Percentiles rank a stretch among this genome's conserved stretches.
phyloP scores from a whole-genome alignment of 345 rosid genomes.

The Nasturtium officinale region DNA sequence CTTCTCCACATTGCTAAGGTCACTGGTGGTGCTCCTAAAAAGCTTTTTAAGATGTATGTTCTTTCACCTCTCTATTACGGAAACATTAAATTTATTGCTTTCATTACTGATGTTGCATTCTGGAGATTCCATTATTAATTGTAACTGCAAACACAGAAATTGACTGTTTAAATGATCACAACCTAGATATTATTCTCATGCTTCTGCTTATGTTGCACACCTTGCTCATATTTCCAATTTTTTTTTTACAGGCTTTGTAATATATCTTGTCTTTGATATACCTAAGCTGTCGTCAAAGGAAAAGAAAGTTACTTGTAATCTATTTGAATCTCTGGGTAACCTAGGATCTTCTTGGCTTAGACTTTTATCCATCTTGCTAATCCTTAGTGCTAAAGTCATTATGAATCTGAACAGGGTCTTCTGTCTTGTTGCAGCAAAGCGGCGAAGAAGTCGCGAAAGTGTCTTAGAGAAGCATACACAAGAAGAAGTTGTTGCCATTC shows the following conservation, averaged over 20 bases:
- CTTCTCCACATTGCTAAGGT: not conserved
- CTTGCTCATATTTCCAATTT: not conserved
- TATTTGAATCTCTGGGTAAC: not conserved
- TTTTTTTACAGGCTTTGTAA: not conserved
- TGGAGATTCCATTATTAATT: not conserved
- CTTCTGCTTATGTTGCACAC: constrained; percentile 13
- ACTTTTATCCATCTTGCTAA: not conserved
- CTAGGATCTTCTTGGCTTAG: not conserved
- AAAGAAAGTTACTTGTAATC: not conserved
- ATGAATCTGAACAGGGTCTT: not conserved
- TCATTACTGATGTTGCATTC: not conserved
- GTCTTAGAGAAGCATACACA: constrained; percentile 73
- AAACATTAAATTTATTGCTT: not conserved
- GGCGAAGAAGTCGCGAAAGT: constrained; percentile 90
- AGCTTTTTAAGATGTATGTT: constrained; percentile 15
- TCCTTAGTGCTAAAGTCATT: not conserved
- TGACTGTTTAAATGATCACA: not conserved
- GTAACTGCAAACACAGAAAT: not conserved
- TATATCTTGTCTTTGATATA: not conserved
- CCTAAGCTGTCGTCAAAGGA: not conserved
- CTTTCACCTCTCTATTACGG: not conserved
- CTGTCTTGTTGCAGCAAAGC: constrained; percentile 63
- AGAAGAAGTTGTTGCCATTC: constrained; percentile 65
- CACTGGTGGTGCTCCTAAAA: not conserved
- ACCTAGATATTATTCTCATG: not conserved